Evolutionary conservation across 2,329 filamentous ascomycete species (phyloP).

Genomic region (Exophiala lecanii-corni): DNA sequence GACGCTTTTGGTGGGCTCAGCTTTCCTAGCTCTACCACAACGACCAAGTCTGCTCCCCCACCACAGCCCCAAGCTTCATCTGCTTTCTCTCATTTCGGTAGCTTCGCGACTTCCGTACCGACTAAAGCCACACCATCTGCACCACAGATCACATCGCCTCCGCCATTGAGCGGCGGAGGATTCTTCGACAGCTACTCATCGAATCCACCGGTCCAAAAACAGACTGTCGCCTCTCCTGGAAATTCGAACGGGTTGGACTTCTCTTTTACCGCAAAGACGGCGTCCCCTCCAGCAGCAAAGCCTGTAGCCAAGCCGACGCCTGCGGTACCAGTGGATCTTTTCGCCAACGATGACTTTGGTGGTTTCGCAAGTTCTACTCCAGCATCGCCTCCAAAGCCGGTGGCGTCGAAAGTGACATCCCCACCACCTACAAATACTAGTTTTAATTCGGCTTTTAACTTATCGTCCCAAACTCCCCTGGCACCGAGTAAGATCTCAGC

Average conservation of each 20-base stretch:
- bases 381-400: constrained; percentile 32
- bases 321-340: constrained; percentile 23
- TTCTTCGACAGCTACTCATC: constrained; percentile 75
- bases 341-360: constrained; percentile 27
- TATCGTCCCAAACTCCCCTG: constrained; percentile 53
- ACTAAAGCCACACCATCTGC: constrained; percentile 40
- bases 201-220: constrained; percentile 42
- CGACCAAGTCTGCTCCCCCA: constrained; percentile 39
- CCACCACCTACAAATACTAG: constrained; percentile 25
- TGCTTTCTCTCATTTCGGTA: constrained; percentile 59
- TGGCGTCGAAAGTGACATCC: constrained; percentile 31
- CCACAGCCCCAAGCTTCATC: constrained; percentile 36
- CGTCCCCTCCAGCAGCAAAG: constrained; percentile 33
- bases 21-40: constrained; percentile 50
- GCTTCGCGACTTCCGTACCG: constrained; percentile 42
- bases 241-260: constrained; percentile 59
- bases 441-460: constrained; percentile 73
- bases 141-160: constrained; percentile 46
- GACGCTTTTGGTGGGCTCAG: constrained; percentile 74
- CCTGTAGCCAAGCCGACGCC: constrained; percentile 43
- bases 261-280: constrained; percentile 59
- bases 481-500: constrained; percentile 34
- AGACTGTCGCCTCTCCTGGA: constrained; percentile 45
- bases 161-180: constrained; percentile 63
- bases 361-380: constrained; percentile 25